Conservation (phyloP, 1,284 basidiomycete species). For the Rhodotorula sp. region DNA sequence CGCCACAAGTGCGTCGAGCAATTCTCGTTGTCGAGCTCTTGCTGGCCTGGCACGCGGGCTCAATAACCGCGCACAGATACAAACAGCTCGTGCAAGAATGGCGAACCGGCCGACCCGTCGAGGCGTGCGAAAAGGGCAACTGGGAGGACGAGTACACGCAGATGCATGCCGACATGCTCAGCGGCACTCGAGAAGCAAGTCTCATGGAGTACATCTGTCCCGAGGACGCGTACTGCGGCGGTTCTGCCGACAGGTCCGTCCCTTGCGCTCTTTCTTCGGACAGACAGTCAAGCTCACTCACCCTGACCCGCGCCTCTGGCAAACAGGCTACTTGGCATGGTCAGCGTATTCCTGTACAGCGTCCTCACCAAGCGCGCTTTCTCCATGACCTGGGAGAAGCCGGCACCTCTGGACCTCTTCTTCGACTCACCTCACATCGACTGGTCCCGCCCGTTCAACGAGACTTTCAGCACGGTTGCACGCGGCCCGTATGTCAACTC, state of each 20-base stretch:
- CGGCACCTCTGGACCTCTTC: constrained; percentile 26
- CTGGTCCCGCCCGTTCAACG: constrained; percentile 26
- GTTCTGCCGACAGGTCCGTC: constrained; percentile 21
- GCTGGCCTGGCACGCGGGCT: too few species aligned
- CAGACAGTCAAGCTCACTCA: too few species aligned
- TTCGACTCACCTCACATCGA: constrained; percentile 35
- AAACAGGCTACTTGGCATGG: constrained; percentile 24
- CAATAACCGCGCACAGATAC: constrained; percentile 8
- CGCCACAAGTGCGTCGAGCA: constrained; percentile 5
- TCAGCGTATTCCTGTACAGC: constrained; percentile 25
- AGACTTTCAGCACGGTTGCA: background rate
- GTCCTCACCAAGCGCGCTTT: constrained; percentile 31
- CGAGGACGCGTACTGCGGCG: constrained; percentile 21
- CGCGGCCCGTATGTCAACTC: background rate
- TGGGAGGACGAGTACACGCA: constrained; percentile 28
- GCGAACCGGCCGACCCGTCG: constrained; percentile 19
- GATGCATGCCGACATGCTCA: constrained; percentile 26
- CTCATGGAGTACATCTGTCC: constrained; percentile 24
- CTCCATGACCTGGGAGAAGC: constrained; percentile 28
- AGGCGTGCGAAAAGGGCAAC: constrained; percentile 8
- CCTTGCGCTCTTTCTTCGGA: background rate
- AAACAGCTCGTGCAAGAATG: constrained; percentile 26
- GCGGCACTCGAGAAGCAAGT: constrained; percentile 3
- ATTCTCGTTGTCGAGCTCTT: too few species aligned
- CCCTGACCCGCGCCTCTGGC: background rate